These are phyloP conservation scores for Moringa oleifera DNA, from an alignment of 345 rosid genomes.

Conservation along the genomic window DNA sequence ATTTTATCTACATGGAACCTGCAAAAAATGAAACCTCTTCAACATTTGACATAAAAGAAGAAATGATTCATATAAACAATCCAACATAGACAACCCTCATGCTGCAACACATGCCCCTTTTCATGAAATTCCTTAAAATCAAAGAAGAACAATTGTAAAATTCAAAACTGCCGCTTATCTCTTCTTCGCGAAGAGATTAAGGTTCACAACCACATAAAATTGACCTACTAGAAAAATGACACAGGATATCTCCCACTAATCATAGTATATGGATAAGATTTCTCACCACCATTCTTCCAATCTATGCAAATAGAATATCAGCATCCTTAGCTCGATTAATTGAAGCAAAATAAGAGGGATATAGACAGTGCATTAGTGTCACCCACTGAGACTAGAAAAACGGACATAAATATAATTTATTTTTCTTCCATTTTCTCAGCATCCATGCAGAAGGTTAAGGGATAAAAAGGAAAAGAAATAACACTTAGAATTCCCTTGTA, in stretches of 20 bases:
- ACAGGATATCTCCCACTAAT: too few species aligned
- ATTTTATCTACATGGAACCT: slow-evolving; percentile 99
- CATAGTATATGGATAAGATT: too few species aligned
- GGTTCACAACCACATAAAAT: background rate
- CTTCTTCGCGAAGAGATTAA: background rate
- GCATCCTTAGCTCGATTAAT: too few species aligned
- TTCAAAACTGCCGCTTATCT: too few species aligned
- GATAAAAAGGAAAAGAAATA: too few species aligned
- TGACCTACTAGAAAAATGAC: too few species aligned
- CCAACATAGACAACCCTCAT: background rate
- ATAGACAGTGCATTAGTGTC: background rate
- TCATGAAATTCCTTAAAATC: too few species aligned
- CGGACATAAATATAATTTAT: too few species aligned
- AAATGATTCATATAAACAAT: background rate
- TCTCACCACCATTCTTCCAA: background rate
- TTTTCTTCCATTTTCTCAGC: background rate
- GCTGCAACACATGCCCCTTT: too few species aligned
- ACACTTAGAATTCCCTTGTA: background rate
- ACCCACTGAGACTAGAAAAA: background rate
- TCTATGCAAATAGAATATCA: too few species aligned
- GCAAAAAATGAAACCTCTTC: slow-evolving; percentile 14
- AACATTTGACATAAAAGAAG: background rate
- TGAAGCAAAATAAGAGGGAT: background rate
- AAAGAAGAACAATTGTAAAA: too few species aligned
- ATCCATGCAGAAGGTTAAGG: background rate